Percentiles rank a stretch among this genome's conserved stretches.
These are phyloP conservation scores for Tetracladium maxilliforme DNA, from an alignment of 2,329 filamentous ascomycete genomes.

Conservation along the genomic window DNA sequence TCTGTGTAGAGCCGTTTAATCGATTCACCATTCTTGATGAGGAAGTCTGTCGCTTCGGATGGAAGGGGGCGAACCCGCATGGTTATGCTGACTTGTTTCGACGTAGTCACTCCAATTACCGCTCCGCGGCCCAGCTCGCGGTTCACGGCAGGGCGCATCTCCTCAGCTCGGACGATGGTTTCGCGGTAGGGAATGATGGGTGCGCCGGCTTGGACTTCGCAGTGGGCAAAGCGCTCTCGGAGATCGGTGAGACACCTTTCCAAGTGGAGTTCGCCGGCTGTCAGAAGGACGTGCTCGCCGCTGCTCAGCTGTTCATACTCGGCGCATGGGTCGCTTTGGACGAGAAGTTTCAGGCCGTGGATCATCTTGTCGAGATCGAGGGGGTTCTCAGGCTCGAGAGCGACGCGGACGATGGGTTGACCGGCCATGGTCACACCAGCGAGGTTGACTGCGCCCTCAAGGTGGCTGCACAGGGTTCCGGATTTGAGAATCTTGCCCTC, in stretches of 20 bases:
- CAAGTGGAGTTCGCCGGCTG: constrained; percentile 85
- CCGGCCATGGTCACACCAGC: constrained; percentile 71
- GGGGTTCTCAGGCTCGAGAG: constrained; percentile 84
- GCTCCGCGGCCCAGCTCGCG: constrained; percentile 76
- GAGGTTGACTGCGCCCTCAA: constrained; percentile 78
- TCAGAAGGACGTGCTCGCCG: constrained; percentile 89
- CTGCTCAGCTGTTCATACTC: constrained; percentile 88
- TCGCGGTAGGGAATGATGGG: constrained; percentile 94
- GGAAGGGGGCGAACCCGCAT: constrained; percentile 71
- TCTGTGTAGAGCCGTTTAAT: constrained; percentile 71
- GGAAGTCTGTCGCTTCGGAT: constrained; percentile 64
- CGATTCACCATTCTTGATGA: constrained; percentile 64
- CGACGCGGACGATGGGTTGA: constrained; percentile 88
- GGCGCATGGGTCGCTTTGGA: constrained; percentile 90
- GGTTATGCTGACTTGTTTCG: constrained; percentile 70
- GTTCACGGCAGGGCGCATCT: constrained; percentile 83
- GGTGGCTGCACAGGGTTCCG: constrained; percentile 77
- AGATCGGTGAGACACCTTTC: constrained; percentile 90
- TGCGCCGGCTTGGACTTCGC: constrained; percentile 86
- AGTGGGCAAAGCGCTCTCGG: constrained; percentile 80
- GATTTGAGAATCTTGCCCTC: constrained; percentile 93
- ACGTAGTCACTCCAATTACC: constrained; percentile 61
- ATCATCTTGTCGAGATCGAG: constrained; percentile 93
- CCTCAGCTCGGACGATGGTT: constrained; percentile 72
- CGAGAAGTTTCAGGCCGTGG: constrained; percentile 67